phyloP scores from a whole-genome alignment of 2,329 filamentous ascomycete species.

The Tolypocladium sp. region DNA sequence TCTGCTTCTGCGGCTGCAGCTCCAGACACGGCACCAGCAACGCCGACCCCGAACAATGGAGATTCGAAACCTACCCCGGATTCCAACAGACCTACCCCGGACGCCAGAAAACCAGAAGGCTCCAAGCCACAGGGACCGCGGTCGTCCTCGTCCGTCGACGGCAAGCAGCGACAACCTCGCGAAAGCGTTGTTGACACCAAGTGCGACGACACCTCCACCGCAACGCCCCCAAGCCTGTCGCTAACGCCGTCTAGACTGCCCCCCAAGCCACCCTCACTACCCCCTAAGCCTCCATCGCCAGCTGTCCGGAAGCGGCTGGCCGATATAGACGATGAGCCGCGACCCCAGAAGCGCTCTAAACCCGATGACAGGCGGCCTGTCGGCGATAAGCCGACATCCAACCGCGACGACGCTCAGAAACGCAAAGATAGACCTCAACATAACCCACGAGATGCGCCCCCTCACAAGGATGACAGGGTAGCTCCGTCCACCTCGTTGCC shows the following conservation, averaged over 20 bases:
- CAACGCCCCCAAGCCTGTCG: neutral
- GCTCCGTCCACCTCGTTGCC: constrained; percentile 18
- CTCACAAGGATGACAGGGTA: constrained; percentile 17
- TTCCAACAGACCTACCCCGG: no score
- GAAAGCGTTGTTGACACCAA: constrained; percentile 20
- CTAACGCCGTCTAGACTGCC: constrained; percentile 20
- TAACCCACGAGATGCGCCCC: constrained; percentile 15
- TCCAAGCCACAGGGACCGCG: constrained; percentile 13
- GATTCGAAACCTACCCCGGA: constrained; percentile 2
- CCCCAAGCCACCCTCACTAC: constrained; percentile 25
- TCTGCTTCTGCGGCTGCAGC: constrained; percentile 8
- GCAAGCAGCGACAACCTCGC: constrained; percentile 19
- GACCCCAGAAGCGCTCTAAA: constrained; percentile 37
- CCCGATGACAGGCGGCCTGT: constrained; percentile 23
- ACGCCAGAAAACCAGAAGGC: constrained; percentile 15
- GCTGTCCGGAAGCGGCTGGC: constrained; percentile 37
- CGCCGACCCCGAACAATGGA: constrained; percentile 6
- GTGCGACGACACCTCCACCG: constrained; percentile 6
- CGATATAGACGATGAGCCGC: constrained; percentile 33
- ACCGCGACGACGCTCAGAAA: constrained; percentile 22
- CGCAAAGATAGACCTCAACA: constrained; percentile 18
- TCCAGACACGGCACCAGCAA: neutral
- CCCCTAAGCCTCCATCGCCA: constrained; percentile 29
- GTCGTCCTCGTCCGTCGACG: constrained; percentile 11
- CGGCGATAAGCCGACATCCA: constrained; percentile 20